These are phyloP conservation scores for Blumeriella jaapii DNA, from an alignment of 2,329 filamentous ascomycete species.

Conservation along the genomic window DNA sequence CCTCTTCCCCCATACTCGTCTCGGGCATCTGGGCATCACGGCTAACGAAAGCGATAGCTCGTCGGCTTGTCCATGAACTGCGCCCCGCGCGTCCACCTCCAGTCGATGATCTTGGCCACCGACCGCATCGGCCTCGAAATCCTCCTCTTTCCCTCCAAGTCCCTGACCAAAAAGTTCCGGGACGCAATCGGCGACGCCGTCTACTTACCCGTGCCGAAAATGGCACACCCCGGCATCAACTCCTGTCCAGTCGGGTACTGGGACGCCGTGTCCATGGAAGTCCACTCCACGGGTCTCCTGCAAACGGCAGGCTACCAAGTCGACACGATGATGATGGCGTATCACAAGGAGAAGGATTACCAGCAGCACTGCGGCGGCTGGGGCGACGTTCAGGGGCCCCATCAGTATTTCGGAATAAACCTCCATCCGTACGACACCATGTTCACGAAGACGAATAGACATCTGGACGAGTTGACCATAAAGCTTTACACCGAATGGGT, in stretches of 20 bases:
- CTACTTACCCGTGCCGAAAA: slow-evolving; percentile 1
- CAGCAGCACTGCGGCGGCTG: slow-evolving; percentile 4
- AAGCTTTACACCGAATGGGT: slow-evolving; percentile 19
- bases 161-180: slow-evolving; percentile 2
- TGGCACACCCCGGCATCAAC: slow-evolving; percentile 5
- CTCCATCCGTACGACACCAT: slow-evolving; percentile 23
- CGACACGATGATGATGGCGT: slow-evolving; percentile 20
- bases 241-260: slow-evolving; percentile 7
- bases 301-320: slow-evolving; percentile 18
- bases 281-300: slow-evolving; percentile 16
- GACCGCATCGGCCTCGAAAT: slow-evolving; percentile 18
- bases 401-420: slow-evolving; percentile 19
- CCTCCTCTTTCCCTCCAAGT: slow-evolving; percentile 16
- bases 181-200: slow-evolving; percentile 1
- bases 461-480: slow-evolving; percentile 12
- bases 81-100: slow-evolving; percentile 15
- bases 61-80: slow-evolving; percentile 24
- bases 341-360: slow-evolving; percentile 9
- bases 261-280: slow-evolving; percentile 20
- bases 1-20: neutral
- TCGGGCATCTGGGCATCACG: neutral
- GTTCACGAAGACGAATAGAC: slow-evolving; percentile 21
- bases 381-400: slow-evolving; percentile 13
- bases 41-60: slow-evolving; percentile 10
- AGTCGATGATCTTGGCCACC: slow-evolving; percentile 25